A percentile compares a stretch with the other conserved stretches of the same genome.
Evolutionary conservation across 345 rosid species (phyloP).

Genomic region (Microthlaspi erraticum): DNA sequence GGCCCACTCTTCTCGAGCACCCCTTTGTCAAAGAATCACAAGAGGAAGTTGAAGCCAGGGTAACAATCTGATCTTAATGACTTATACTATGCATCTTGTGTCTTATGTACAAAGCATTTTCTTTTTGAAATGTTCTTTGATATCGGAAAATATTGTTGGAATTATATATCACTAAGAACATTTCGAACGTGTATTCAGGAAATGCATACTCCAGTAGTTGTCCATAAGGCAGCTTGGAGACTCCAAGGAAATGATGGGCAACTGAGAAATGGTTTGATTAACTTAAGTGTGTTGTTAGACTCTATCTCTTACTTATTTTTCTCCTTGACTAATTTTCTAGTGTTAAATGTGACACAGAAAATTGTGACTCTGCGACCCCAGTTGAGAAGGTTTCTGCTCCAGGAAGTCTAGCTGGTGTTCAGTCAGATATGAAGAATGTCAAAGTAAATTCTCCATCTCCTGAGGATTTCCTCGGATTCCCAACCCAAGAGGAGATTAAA

Average conservation of each 20-base stretch:
- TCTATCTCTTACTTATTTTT: slow-evolving; percentile 7
- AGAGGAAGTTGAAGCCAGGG: slow-evolving; percentile 72
- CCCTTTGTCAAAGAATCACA: slow-evolving; percentile 84
- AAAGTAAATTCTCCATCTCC: slow-evolving; percentile 51
- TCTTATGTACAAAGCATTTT: slow-evolving; percentile 32
- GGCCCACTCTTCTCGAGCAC: slow-evolving; percentile 97
- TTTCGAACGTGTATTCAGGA: slow-evolving; percentile 53
- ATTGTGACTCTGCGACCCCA: slow-evolving; percentile 47
- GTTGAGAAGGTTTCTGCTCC: slow-evolving; percentile 47
- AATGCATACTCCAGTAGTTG: slow-evolving; percentile 47
- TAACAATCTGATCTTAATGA: slow-evolving; percentile 43
- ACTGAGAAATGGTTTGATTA: slow-evolving; percentile 50
- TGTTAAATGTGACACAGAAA: slow-evolving; percentile 50
- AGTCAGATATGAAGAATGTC: slow-evolving; percentile 45
- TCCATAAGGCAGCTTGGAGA: slow-evolving; percentile 52
- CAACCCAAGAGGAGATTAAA: slow-evolving; percentile 61
- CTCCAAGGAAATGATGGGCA: slow-evolving; percentile 56
- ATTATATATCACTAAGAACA: slow-evolving; percentile 33
- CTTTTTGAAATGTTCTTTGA: slow-evolving; percentile 7
- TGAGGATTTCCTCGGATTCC: slow-evolving; percentile 78
- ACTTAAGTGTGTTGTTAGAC: slow-evolving; percentile 36
- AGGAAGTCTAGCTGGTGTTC: slow-evolving; percentile 42
- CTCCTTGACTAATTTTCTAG: slow-evolving; percentile 27
- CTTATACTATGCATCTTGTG: slow-evolving; percentile 17
- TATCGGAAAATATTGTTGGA: slow-evolving; percentile 17